Evolutionary conservation across 345 rosid species (phyloP), one percentile per base, ranked within the genome.

Genomic region (Ricinus communis): DNA sequence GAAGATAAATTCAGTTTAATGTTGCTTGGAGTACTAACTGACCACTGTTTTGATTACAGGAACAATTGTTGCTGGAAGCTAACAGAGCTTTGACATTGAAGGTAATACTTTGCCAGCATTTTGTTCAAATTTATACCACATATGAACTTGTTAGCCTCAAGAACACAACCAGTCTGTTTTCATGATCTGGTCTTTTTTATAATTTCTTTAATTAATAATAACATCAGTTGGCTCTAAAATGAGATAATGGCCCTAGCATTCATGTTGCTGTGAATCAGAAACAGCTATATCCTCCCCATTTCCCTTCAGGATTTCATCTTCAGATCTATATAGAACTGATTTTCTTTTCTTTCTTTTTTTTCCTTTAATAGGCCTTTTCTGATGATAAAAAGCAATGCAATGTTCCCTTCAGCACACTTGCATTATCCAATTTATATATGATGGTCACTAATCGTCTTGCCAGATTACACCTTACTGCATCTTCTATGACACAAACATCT

Each of bases 11-110:
- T 49, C 51, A 31, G 13, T 63, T 19, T 62, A 54, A 11, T 66
- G 12, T 61, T 24, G 56, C 43, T 65, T 54, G 69, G 5, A 33
- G 40, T 8, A 45, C 74, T 64, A 47, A 76, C 10, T 47, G 36
- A 11, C 15, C 62, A 5, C 2, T 27, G 33, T 71, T 54, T 71
- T 55, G 71, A 53, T 25, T 54, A 15, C 86, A 90, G 96, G 99
- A 90, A 70, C 94, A 92, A 33, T 57, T 88, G 76, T 67, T 95
- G 77, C 83, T 92, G 61, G 98, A 95, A 81, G 85, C 99, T 49
- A 95, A 95, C 68, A 86, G 98, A 71, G 87, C 94, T 73, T 76
- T 95, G 79, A 71, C 92, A 69, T 75, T 90, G 18, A 95, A 90
- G 97, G 98, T 95, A 83, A 62, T 58, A 6, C 13, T 27, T 69